phyloP scores from a whole-genome alignment of 192 early-diverging fungal species.

The Entomortierella lignicola region DNA sequence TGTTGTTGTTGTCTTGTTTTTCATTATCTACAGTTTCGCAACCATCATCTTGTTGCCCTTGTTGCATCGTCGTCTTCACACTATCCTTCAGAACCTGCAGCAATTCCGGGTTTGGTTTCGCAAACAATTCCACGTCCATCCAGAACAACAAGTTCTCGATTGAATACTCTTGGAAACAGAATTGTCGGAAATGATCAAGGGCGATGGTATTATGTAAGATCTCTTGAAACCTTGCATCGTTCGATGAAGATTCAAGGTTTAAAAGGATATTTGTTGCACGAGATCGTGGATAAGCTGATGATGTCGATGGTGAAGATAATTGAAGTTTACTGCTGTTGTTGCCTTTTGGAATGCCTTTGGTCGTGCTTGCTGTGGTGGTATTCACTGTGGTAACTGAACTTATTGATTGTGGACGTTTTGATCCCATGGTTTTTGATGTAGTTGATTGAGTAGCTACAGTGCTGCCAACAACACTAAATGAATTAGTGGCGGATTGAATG shows the following conservation, averaged over 20 bases:
- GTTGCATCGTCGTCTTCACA: too few species aligned
- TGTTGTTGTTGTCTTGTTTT: background rate
- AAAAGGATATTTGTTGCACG: conserved; percentile 26
- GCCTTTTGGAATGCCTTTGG: background rate
- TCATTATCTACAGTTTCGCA: background rate
- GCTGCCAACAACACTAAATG: background rate
- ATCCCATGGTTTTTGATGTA: background rate
- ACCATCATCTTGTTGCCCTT: background rate
- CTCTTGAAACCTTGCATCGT: conserved; percentile 55
- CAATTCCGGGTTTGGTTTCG: conserved; percentile 26
- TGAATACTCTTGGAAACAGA: conserved; percentile 77
- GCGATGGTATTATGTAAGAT: conserved; percentile 58
- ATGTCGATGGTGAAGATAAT: too few species aligned
- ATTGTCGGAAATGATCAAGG: conserved; percentile 62
- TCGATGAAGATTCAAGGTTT: conserved; percentile 40
- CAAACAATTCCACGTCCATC: conserved; percentile 85
- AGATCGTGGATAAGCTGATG: conserved; percentile 4
- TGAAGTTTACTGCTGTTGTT: background rate
- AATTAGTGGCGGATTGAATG: background rate
- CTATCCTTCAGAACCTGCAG: too few species aligned
- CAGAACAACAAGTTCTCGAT: conserved; percentile 88
- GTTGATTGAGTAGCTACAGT: too few species aligned
- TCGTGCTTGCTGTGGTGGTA: conserved; percentile 3
- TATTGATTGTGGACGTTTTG: conserved; percentile 10
- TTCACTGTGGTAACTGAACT: background rate